A percentile compares a stretch with the other conserved stretches of the same genome.
Evolutionary conservation across 2,329 filamentous ascomycete genomes (phyloP).

Genomic region (Lachnellula suecica): DNA sequence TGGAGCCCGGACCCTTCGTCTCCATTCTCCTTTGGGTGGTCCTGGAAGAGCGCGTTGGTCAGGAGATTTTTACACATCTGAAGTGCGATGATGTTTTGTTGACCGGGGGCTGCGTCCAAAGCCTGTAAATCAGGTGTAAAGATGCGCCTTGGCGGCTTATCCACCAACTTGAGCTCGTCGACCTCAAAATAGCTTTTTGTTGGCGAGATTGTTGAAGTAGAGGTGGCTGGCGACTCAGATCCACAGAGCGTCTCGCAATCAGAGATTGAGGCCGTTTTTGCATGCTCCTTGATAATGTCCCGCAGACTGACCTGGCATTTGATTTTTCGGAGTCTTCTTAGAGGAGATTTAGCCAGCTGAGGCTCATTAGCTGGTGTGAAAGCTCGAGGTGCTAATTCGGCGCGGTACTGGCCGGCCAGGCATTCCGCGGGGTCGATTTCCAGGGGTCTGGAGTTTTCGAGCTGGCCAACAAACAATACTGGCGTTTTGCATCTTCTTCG

Average conservation of each 20-base stretch:
- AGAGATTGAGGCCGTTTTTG: conserved; percentile 3
- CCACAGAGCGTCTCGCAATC: conserved; percentile 24
- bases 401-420: conserved; percentile 26
- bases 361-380: conserved; percentile 7
- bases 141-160: background rate
- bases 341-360: conserved; percentile 2
- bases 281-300: conserved; percentile 23
- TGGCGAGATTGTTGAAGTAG: conserved; percentile 8
- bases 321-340: conserved; percentile 25
- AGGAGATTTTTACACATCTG: conserved; percentile 30
- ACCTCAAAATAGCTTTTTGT: conserved; percentile 3
- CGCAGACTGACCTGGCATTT: conserved; percentile 30
- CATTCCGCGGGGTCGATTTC: conserved; percentile 16
- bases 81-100: conserved; percentile 24
- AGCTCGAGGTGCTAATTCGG: conserved; percentile 15
- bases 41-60: conserved; percentile 24
- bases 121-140: background rate
- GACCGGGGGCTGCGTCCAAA: background rate
- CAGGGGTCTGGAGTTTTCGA: conserved; percentile 20
- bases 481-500: conserved; percentile 28
- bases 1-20: conserved; percentile 28
- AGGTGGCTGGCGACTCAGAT: conserved; percentile 13
- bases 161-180: background rate
- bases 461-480: conserved; percentile 28
- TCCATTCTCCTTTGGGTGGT: conserved; percentile 11